Evolutionary conservation across 1,284 basidiomycete genomes (phyloP), one percentile per base, ranked within the genome.

Genomic region (Chalciporus sp.): DNA sequence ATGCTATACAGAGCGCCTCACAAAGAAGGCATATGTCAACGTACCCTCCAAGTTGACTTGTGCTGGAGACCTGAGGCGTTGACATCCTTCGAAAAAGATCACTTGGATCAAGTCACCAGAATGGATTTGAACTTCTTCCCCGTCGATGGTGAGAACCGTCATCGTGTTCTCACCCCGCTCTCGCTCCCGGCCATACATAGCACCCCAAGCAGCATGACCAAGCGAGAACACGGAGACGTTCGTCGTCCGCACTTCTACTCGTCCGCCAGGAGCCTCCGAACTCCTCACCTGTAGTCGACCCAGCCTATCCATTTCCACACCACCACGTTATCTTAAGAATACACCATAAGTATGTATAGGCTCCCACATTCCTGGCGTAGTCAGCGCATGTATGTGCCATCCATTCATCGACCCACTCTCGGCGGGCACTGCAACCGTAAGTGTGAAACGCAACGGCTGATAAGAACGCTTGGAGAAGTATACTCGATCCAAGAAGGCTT

Each of bases 331-430:
- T n/a, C n/a, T n/a, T n/a, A n/a, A n/a, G n/a, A 16, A 26, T 27
- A 35, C 2, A 10, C 31, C 7, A 6, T 17, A 27, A 11, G 17
- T 17, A 47, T 43, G 8, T 17, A 1, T 23, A 23, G 6, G 3
- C 11, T 63, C 76, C 55, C 54, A 85, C 86, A 86, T 74, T 48
- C 90, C 91, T 29, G 87, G 86, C 20, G 78, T 67, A 1, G 60
- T 58, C 33, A 90, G 64, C 31, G 74, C 71, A 44, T 79, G 72
- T 33, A 93, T 80, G 48, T 69, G 77, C 78, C 82, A 90, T 2
- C 88, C 88, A 61, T 84, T 76, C 51, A 90, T 65, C 3, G 85
- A 74, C 2, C 87, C 87, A 51, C 80, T 83, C 61, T 89, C 88
- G 2, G 70, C 58, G 2, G 91, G 89, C 35, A 78, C 73, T 4